Evolutionary conservation across 257 asterid species (phyloP).

Genomic region (Nicotiana sylvestris): DNA sequence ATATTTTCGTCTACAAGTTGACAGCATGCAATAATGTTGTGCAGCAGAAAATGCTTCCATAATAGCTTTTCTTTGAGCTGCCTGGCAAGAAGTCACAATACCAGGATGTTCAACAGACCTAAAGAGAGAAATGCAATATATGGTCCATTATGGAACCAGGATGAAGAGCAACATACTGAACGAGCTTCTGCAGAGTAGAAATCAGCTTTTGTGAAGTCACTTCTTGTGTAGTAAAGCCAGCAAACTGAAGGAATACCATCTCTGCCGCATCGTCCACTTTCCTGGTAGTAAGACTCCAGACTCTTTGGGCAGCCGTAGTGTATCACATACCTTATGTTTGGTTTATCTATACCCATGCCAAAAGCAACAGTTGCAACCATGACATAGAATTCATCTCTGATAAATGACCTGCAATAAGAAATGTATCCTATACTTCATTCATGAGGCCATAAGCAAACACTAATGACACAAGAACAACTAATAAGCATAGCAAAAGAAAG

Average conservation of each 20-base stretch:
- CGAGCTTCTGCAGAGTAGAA: conserved; percentile 78
- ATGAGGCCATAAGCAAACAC: not conserved
- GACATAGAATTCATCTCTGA: conserved; percentile 86
- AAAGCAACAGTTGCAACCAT: conserved; percentile 97
- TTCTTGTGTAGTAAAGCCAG: conserved; percentile 74
- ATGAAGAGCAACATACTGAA: conserved; percentile 43
- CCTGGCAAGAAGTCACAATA: conserved; percentile 38
- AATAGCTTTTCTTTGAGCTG: conserved; percentile 72
- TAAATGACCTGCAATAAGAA: conserved; percentile 61
- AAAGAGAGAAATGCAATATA: not conserved
- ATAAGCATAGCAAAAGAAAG: not conserved
- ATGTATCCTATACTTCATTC: not conserved
- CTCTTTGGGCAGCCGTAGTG: conserved; percentile 99
- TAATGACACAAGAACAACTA: not conserved
- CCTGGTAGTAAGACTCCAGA: conserved; percentile 96
- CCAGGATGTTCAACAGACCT: not conserved
- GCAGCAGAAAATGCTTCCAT: conserved; percentile 77
- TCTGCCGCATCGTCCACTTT: conserved; percentile 97
- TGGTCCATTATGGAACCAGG: conserved; percentile 14
- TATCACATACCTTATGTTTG: conserved; percentile 80
- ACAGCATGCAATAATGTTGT: conserved; percentile 65
- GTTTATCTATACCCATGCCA: conserved; percentile 99
- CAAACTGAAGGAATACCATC: conserved; percentile 91
- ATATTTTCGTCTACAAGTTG: conserved; percentile 90
- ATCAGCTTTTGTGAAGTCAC: conserved; percentile 77